Evolutionary conservation across 169 alveolate genomes (phyloP).

Genomic region (Plasmodium adleri): DNA sequence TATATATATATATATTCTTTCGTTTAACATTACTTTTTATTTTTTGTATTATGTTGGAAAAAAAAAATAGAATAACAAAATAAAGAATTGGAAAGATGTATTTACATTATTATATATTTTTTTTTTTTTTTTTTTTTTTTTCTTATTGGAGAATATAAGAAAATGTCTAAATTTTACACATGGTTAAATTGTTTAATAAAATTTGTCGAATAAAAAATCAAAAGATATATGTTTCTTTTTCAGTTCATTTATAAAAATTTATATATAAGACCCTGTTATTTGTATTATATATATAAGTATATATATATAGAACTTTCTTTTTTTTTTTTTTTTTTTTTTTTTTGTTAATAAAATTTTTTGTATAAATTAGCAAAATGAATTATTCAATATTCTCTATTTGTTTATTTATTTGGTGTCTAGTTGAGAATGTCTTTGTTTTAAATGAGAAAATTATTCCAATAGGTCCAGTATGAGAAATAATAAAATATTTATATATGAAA

Average conservation of each 20-base stretch:
- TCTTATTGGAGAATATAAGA: conserved; percentile 2
- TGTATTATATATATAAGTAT: too few species aligned
- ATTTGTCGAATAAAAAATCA: not conserved
- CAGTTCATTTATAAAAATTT: too few species aligned
- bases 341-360: too few species aligned
- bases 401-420: conserved; percentile 45
- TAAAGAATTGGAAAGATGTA: conserved; percentile 45
- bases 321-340: too few species aligned
- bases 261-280: too few species aligned
- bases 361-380: conserved; percentile 22
- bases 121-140: conserved; percentile 16
- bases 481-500: not conserved
- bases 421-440: conserved; percentile 58
- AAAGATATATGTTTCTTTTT: not conserved
- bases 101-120: conserved; percentile 34
- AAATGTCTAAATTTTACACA: not conserved
- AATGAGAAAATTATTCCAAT: conserved; percentile 75
- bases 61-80: conserved; percentile 28
- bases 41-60: conserved; percentile 1
- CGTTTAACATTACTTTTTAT: not conserved
- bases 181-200: not conserved
- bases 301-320: too few species aligned
- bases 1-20: not conserved
- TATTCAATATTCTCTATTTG: conserved; percentile 34
- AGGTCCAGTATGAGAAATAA: conserved; percentile 54